Evolutionary conservation across 768 basidiomycete genomes (phyloP).

Genomic region (Pulveroboletus sp.): DNA sequence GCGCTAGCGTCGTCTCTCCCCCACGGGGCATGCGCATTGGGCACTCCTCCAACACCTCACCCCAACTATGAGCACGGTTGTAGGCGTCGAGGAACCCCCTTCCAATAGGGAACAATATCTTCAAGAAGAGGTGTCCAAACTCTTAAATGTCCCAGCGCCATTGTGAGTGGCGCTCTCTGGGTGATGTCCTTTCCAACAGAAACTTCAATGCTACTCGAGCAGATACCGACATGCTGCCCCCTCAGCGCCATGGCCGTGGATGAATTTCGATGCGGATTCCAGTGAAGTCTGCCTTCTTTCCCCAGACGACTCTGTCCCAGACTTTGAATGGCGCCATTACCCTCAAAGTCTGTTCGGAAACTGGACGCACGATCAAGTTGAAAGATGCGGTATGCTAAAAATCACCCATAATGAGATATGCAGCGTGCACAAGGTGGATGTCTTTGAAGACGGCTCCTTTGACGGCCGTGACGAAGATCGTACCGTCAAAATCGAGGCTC

Average conservation of each 20-base stretch:
- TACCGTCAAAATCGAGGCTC: conserved; percentile 7
- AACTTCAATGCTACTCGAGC: neutral
- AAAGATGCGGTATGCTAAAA: conserved; percentile 26
- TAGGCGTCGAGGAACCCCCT: conserved; percentile 5
- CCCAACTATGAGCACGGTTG: conserved; percentile 13
- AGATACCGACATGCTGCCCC: conserved; percentile 38
- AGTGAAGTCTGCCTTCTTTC: conserved; percentile 16
- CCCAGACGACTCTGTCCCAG: conserved; percentile 3
- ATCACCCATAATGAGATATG: conserved; percentile 3
- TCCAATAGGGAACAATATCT: neutral
- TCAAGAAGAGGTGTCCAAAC: conserved; percentile 9
- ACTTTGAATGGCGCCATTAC: conserved; percentile 25
- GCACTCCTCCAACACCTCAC: neutral
- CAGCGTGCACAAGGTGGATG: conserved; percentile 24
- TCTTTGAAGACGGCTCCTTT: conserved; percentile 16
- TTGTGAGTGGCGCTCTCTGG: conserved; percentile 13
- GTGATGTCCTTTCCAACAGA: neutral
- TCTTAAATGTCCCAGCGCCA: conserved; percentile 24
- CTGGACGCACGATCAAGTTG: conserved; percentile 32
- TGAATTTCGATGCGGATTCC: conserved; percentile 32
- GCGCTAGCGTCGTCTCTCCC: neutral
- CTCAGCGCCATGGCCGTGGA: conserved; percentile 41
- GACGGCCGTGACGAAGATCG: conserved; percentile 1
- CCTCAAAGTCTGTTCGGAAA: conserved; percentile 32
- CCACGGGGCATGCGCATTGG: neutral